phyloP scores from a whole-genome alignment of 192 early-diverging fungal genomes.

The Backusella tarrabulga region DNA sequence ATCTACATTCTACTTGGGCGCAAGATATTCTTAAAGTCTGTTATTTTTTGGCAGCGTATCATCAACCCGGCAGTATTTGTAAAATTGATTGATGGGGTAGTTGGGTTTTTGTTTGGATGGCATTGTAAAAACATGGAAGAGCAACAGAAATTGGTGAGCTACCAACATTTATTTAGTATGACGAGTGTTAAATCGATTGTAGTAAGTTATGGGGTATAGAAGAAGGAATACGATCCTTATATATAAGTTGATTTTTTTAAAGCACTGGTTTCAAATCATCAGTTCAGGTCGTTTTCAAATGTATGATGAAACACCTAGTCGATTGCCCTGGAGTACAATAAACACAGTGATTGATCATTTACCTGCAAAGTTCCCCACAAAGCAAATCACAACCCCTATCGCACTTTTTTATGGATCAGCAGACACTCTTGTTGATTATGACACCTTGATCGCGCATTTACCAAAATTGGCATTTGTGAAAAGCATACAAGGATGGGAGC shows the following conservation, averaged over 20 bases:
- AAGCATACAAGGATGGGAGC: conserved; percentile 74
- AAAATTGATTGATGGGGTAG: conserved; percentile 68
- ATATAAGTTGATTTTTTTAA: not conserved
- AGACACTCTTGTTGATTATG: conserved; percentile 79
- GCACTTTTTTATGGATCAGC: conserved; percentile 89
- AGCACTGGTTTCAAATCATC: conserved; percentile 97
- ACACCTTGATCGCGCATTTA: conserved; percentile 48
- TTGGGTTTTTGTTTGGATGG: conserved; percentile 87
- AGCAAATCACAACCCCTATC: conserved; percentile 80
- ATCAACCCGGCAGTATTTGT: conserved; percentile 71
- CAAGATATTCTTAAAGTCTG: conserved; percentile 70
- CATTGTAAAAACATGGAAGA: conserved; percentile 60
- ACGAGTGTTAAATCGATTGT: conserved; percentile 90
- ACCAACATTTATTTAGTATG: conserved; percentile 85
- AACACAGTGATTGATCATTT: conserved; percentile 52
- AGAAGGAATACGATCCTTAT: not conserved
- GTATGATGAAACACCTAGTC: conserved; percentile 84
- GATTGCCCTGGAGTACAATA: conserved; percentile 42
- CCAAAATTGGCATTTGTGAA: conserved; percentile 54
- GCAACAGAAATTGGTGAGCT: conserved; percentile 74
- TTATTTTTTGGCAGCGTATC: conserved; percentile 83
- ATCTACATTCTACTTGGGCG: conserved; percentile 86
- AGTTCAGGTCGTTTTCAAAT: conserved; percentile 84
- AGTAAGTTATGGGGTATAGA: conserved; percentile 33
- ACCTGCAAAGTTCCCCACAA: conserved; percentile 70